Evolutionary conservation across 2,329 filamentous ascomycete genomes (phyloP), one percentile per base, ranked within the genome.

Genomic region (Colletotrichum incanum): DNA sequence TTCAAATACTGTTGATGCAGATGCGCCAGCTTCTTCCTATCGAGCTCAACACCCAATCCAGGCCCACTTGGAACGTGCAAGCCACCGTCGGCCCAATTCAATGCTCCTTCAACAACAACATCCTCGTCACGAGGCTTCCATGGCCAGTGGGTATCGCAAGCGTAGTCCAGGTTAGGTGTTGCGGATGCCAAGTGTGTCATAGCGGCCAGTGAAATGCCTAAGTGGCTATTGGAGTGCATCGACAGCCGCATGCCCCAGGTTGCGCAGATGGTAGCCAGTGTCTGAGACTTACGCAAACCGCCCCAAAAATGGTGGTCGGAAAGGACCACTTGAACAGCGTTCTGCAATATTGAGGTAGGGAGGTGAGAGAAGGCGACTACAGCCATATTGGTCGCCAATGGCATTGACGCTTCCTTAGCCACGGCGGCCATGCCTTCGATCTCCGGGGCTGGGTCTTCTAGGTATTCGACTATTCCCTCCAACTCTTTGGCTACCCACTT

Each of bases 301-400:
- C 83, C 83, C 83, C 83, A 84, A 75, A 84, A 84, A 61, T 84
- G 83, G 56, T 84, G 83, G 39, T 84, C 83, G 0, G 82, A 83
- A 0, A 84, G 70, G 1, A 84, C 75, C 0, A 84, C 83, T 49
- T 84, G 83, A 0, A 84, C 83, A 0, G 83, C 83, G 8, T 83
- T 74, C 47, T 84, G 81, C 0, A 75, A 69, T 16, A 84, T 82
- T 0, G 81, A 83, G 0, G 80, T 68, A 0, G 82, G 83, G 2
- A 84, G 79, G 43, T 84, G 83, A 2, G 73, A 50, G 43, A 84
- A 84, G 2, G 83, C 81, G 0, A 84, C 82, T 1, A 84, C 83
- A 4, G 83, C 82, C 82, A 84, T 84, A 60, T 84, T 84, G 0
- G 83, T 84, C 2, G 83, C 83, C 2, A 84, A 74, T 1, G 83